These are phyloP conservation scores for Gonapodya prolifera DNA, from an alignment of 192 early-diverging fungal genomes.

Conservation along the genomic window DNA sequence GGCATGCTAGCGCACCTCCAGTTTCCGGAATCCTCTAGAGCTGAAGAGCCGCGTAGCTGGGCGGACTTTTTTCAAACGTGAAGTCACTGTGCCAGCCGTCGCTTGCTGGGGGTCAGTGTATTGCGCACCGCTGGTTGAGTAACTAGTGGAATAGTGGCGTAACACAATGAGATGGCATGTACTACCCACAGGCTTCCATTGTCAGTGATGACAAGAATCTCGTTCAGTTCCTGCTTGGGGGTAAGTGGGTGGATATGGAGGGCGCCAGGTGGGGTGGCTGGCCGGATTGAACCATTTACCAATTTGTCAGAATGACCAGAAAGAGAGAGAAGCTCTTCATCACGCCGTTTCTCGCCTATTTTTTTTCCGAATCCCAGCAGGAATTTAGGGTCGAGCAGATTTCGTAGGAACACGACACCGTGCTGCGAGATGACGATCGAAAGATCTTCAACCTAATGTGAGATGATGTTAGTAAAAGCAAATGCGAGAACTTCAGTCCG, in stretches of 20 bases:
- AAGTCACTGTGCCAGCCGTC: slow-evolving; percentile 36
- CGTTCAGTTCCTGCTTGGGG: no score
- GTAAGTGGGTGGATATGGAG: no score
- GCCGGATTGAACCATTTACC: no score
- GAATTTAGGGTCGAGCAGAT: slow-evolving; percentile 12
- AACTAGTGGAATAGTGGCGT: slow-evolving; percentile 12
- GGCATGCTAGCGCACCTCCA: slow-evolving; percentile 24
- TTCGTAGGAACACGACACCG: slow-evolving; percentile 19
- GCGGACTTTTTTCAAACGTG: slow-evolving; percentile 37
- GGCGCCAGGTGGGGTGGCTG: no score
- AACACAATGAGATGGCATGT: background rate
- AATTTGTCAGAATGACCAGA: no score
- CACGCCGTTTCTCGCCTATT: slow-evolving; percentile 13
- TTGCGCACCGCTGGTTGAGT: slow-evolving; percentile 21
- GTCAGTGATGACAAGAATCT: background rate
- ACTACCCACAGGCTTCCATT: background rate
- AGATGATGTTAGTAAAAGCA: no score
- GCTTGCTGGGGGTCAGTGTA: slow-evolving; percentile 17
- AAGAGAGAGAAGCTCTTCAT: no score
- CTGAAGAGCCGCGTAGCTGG: slow-evolving; percentile 34
- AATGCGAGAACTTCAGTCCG: no score
- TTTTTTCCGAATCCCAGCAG: slow-evolving; percentile 13
- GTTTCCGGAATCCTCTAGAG: slow-evolving; percentile 29
- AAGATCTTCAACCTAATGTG: no score
- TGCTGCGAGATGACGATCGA: slow-evolving; percentile 8